phyloP scores from a whole-genome alignment of 2,329 filamentous ascomycete species.

The Xylaria sp. region DNA sequence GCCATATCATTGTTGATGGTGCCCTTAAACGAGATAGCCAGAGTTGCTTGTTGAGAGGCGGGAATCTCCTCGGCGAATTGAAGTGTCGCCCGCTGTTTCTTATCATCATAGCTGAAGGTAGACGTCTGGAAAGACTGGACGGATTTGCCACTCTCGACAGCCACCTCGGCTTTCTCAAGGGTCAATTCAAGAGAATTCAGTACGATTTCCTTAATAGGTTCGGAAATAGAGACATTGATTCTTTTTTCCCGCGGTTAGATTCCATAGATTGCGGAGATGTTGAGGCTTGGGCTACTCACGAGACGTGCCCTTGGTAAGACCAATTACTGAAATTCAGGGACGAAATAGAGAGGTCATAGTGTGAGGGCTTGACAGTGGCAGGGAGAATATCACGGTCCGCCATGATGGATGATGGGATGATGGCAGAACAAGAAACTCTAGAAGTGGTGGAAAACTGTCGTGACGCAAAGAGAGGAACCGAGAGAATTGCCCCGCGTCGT shows the following conservation, averaged over 20 bases:
- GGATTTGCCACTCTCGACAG: constrained; percentile 66
- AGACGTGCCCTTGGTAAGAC: constrained; percentile 85
- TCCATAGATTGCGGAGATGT: not conserved
- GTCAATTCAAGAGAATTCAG: constrained; percentile 89
- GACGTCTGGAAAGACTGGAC: constrained; percentile 68
- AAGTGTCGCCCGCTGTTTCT: constrained; percentile 84
- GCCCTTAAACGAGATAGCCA: constrained; percentile 80
- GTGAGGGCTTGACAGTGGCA: constrained; percentile 76
- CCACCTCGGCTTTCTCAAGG: constrained; percentile 72
- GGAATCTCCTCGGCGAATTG: constrained; percentile 78
- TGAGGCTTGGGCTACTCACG: constrained; percentile 53
- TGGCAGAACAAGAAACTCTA: constrained; percentile 43
- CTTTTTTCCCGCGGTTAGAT: constrained; percentile 51
- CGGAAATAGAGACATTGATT: constrained; percentile 78
- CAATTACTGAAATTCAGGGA: constrained; percentile 79
- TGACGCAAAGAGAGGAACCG: constrained; percentile 22
- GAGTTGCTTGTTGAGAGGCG: constrained; percentile 69
- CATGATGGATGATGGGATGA: constrained; percentile 57
- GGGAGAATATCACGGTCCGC: constrained; percentile 71
- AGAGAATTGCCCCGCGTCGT: constrained; percentile 29
- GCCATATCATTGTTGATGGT: constrained; percentile 91
- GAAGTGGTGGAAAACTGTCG: constrained; percentile 46
- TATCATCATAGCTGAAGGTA: constrained; percentile 81
- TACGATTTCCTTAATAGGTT: constrained; percentile 78
- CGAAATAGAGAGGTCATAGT: constrained; percentile 85